Conservation (phyloP, 1,284 basidiomycete genomes). For the Wolfiporia cocos region DNA sequence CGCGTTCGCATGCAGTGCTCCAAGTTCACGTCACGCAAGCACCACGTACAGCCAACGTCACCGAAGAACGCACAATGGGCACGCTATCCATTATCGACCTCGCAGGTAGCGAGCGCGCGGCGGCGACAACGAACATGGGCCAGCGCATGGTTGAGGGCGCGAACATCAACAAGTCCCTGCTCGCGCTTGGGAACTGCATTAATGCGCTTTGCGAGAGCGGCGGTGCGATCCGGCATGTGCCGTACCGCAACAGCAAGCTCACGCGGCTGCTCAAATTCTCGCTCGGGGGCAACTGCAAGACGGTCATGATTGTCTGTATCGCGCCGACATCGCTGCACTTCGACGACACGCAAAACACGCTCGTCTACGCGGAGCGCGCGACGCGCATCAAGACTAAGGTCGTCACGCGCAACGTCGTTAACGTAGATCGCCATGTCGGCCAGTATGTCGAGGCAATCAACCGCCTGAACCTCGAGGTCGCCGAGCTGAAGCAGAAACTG, state of each 20-base stretch:
- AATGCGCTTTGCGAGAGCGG: conserved; percentile 92
- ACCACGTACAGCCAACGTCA: conserved; percentile 75
- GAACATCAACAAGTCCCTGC: conserved; percentile 95
- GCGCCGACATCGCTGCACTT: conserved; percentile 93
- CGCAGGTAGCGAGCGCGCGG: conserved; percentile 92
- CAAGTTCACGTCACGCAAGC: conserved; percentile 89
- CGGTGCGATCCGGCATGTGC: conserved; percentile 79
- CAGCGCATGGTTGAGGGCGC: conserved; percentile 96
- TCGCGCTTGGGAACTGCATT: conserved; percentile 94
- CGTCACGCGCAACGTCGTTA: conserved; percentile 87
- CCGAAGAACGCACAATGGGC: conserved; percentile 77
- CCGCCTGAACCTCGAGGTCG: conserved; percentile 76
- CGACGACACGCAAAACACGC: conserved; percentile 96
- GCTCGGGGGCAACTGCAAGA: conserved; percentile 95
- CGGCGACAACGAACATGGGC: conserved; percentile 95
- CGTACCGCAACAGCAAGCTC: conserved; percentile 95
- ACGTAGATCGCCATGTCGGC: conserved; percentile 88
- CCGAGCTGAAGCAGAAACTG: conserved; percentile 83
- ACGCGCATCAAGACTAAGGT: conserved; percentile 97
- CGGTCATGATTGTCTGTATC: conserved; percentile 96
- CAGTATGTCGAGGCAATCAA: conserved; percentile 95
- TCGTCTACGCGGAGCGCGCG: conserved; percentile 92
- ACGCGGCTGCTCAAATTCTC: conserved; percentile 95
- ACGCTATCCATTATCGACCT: conserved; percentile 96
- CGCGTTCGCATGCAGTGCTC: conserved; percentile 92